These are phyloP conservation scores for Crithidia acanthocephali DNA, from an alignment of 208 protist genomes.

Conservation along the genomic window DNA sequence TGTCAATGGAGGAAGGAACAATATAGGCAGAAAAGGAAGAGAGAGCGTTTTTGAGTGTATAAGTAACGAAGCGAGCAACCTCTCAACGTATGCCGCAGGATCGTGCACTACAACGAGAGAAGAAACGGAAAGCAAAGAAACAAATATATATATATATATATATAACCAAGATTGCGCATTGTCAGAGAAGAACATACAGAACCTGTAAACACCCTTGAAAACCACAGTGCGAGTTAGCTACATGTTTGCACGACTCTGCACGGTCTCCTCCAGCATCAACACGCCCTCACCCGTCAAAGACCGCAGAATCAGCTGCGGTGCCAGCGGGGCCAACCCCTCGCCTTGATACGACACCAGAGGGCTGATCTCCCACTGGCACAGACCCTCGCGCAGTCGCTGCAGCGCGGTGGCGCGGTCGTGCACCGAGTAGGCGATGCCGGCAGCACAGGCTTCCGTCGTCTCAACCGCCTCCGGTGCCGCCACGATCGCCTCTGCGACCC, in stretches of 20 bases:
- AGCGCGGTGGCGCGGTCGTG: conserved; percentile 37
- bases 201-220: no score
- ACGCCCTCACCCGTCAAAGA: conserved; percentile 33
- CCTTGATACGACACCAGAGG: conserved; percentile 93
- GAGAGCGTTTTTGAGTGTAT: no score
- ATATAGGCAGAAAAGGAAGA: no score
- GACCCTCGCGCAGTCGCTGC: conserved; percentile 27
- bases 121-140: background rate
- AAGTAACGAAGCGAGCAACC: no score
- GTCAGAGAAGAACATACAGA: no score
- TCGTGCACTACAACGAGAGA: no score
- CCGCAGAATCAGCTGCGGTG: conserved; percentile 37
- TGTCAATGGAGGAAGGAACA: no score
- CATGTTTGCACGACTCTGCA: conserved; percentile 16
- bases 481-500: conserved; percentile 45
- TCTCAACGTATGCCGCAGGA: no score
- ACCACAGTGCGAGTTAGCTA: background rate
- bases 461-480: conserved; percentile 11
- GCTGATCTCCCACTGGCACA: conserved; percentile 85
- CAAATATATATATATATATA: no score
- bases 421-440: conserved; percentile 4
- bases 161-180: background rate
- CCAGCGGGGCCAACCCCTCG: conserved; percentile 72
- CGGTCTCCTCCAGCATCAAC: conserved; percentile 20
- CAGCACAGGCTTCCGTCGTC: background rate